Evolutionary conservation across 169 alveolate species (phyloP), one percentile per base, ranked within the genome.

Genomic region (Plasmodium inui): DNA sequence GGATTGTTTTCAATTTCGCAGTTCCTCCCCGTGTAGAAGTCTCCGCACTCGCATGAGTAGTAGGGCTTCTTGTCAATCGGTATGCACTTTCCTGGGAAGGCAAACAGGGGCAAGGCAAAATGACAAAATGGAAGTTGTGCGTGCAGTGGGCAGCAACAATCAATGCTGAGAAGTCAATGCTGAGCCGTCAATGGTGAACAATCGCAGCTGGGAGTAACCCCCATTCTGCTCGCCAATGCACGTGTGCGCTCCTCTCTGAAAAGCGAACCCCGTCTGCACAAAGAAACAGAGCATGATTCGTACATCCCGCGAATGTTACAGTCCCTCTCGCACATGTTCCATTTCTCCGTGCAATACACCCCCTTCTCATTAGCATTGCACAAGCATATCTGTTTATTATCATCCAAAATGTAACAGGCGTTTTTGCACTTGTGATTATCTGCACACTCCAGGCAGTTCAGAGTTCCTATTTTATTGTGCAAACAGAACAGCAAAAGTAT

Each of bases 1-100:
- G 98, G 98, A 22, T 96, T 96, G 73, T 96, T 92, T 55, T 96
- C 98, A 34, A 95, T 95, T 94, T 96, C 97, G 86, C 98, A 96
- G 83, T 96, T 96, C 19, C 86, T 71, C 30, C 98, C 98, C 10
- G 84, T 81, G 86, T 89, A 96, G 67, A 96, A 96, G 37, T 96
- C 96, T 10, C 98, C 98, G 84, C 98, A 96, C 37, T 96, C 95
- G 82, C 98, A 96, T 28, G 76, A 34, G 82, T 96, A 96, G 57
- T 81, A 96, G 14, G 98, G 98, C 82, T 80, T 72, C 39, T 67
- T 92, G 3, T 71, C 81, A 3, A 50, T 82, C 22, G 94, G 96
- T 71, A 92, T 50, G 73, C 97, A 96, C 14, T 81, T 78, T 14
- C 97, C 97, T 96, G 79, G 55, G 80, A 26, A 37, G 8, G 41